Evolutionary conservation across 2,329 filamentous ascomycete species (phyloP).

Genomic region (Sporothrix schenckii): DNA sequence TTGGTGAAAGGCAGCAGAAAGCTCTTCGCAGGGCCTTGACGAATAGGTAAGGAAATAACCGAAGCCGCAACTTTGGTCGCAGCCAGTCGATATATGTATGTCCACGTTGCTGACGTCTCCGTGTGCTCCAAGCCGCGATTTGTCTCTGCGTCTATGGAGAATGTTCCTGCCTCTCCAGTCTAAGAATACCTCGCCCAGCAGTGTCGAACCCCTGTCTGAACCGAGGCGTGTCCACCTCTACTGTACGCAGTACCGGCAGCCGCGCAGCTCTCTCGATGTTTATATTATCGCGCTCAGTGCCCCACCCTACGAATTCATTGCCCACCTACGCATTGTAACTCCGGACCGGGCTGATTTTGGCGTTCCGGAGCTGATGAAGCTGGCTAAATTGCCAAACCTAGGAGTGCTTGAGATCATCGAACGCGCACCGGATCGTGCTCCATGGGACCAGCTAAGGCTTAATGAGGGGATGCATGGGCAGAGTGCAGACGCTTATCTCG

Average conservation of each 20-base stretch:
- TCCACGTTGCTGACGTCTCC: background rate
- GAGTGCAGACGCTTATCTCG: background rate
- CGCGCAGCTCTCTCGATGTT: constrained; percentile 4
- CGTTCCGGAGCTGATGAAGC: constrained; percentile 47
- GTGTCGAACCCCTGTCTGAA: background rate
- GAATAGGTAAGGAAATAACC: constrained; percentile 4
- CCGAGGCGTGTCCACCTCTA: constrained; percentile 7
- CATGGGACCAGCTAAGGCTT: background rate
- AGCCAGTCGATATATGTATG: background rate
- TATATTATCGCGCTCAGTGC: constrained; percentile 29
- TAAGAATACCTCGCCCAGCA: background rate
- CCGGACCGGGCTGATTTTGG: constrained; percentile 32
- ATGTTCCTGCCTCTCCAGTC: constrained; percentile 12
- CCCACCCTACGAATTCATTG: constrained; percentile 39
- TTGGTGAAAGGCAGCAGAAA: constrained; percentile 13
- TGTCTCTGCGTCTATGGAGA: constrained; percentile 30
- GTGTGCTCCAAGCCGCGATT: background rate
- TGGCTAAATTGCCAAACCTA: constrained; percentile 52
- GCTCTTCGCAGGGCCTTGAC: background rate
- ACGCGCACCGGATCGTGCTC: constrained; percentile 36
- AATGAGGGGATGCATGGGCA: background rate
- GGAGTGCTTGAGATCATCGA: constrained; percentile 54
- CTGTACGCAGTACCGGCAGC: constrained; percentile 4
- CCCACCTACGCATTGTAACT: constrained; percentile 38
- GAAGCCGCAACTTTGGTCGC: background rate